Evolutionary conservation across 2,329 filamentous ascomycete genomes (phyloP).

Genomic region (Blumeriella jaapii): DNA sequence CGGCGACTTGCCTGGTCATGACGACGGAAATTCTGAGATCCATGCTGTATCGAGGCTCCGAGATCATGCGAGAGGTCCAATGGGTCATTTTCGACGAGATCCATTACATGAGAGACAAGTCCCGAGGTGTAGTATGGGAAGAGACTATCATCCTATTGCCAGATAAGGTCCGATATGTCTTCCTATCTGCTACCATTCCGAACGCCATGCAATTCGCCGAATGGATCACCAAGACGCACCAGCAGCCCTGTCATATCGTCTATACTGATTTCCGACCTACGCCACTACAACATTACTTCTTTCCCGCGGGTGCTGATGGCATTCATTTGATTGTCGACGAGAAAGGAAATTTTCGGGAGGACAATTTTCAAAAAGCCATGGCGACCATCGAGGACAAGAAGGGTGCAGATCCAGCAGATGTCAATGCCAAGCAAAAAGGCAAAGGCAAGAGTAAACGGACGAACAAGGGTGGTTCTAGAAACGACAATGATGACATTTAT

Average conservation of each 20-base stretch:
- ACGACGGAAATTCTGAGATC: constrained; percentile 98
- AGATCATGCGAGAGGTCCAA: constrained; percentile 98
- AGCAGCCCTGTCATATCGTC: constrained; percentile 95
- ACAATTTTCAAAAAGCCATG: constrained; percentile 98
- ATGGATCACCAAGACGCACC: constrained; percentile 97
- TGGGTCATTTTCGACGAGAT: constrained; percentile 99
- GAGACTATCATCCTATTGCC: constrained; percentile 97
- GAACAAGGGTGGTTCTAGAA: constrained; percentile 71
- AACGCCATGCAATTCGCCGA: constrained; percentile 99
- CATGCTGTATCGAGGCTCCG: constrained; percentile 94
- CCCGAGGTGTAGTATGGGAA: constrained; percentile 94
- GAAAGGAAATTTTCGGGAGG: constrained; percentile 89
- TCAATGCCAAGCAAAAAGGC: constrained; percentile 69
- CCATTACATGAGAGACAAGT: constrained; percentile 94
- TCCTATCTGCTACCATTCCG: constrained; percentile 93
- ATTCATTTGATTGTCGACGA: constrained; percentile 94
- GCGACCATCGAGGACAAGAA: constrained; percentile 76
- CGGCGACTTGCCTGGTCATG: constrained; percentile 96
- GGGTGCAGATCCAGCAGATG: constrained; percentile 71
- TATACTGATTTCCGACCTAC: constrained; percentile 98
- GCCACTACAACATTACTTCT: constrained; percentile 95
- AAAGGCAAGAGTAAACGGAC: constrained; percentile 86
- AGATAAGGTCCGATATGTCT: constrained; percentile 98
- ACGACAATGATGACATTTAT: constrained; percentile 71
- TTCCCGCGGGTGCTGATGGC: constrained; percentile 82